Evolutionary conservation across 2,329 filamentous ascomycete species (phyloP), one percentile per base, ranked within the genome.

Genomic region (Aspergillus fijiensis): DNA sequence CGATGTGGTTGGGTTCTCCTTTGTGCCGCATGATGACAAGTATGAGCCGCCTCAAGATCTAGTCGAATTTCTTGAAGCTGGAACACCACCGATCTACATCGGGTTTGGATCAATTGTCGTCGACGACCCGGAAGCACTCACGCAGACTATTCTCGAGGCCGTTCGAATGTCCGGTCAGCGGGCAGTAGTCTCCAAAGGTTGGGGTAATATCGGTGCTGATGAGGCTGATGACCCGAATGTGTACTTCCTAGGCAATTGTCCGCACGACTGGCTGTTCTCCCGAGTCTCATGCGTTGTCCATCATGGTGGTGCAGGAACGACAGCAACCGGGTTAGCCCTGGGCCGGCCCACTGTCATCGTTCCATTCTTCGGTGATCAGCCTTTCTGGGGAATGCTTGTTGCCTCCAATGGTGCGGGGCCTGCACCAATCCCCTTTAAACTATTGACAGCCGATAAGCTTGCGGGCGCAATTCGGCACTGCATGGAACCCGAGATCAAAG

Each of bases 201-300:
- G 91, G 91, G 90, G 91, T 58, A 89, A 90, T 0, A 80, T 95
- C 5, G 91, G 90, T 42, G 89, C 85, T 0, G 88, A 91, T 69
- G 80, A 86, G 47, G 72, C 89, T 7, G 83, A 82, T 1, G 74
- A 90, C 25, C 89, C 89, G 0, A 85, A 91, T 5, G 85, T 11
- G 84, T 94, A 4, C 91, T 89, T 95, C 88, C 81, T 95, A 47
- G 91, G 90, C 12, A 94, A 93, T 68, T 88, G 88, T 47, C 91
- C 91, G 2, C 91, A 96, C 65, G 91, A 95, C 74, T 96, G 91
- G 91, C 77, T 96, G 0, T 96, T 96, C 74, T 82, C 90, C 65
- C 86, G 83, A 42, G 90, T 95, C 1, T 89, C 89, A 0, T 87
- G 86, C 49, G 91, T 95, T 1, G 88, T 93, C 5, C 91, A 96